These are phyloP conservation scores for Lodderomyces margitis DNA, from an alignment of 1,139 yeast species.

Conservation along the genomic window DNA sequence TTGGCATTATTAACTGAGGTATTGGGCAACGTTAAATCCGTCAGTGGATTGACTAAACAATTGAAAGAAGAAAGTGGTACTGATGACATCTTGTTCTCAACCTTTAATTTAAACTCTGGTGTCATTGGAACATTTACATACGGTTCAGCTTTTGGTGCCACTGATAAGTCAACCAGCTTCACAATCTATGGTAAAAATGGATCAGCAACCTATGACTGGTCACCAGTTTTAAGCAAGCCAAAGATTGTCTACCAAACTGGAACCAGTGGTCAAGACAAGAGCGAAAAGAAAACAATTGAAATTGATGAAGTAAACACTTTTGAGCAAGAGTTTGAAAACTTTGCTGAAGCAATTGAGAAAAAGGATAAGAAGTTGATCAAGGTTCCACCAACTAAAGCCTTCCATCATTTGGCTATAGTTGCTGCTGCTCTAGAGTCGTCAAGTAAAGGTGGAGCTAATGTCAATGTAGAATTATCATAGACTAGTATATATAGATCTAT, in stretches of 20 bases:
- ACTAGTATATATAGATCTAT: background rate
- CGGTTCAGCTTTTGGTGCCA: conserved; percentile 87
- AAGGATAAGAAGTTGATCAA: conserved; percentile 60
- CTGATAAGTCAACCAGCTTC: conserved; percentile 64
- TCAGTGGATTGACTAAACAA: conserved; percentile 74
- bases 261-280: conserved; percentile 41
- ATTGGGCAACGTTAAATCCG: conserved; percentile 68
- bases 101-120: conserved; percentile 59
- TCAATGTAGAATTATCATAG: conserved; percentile 41
- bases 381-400: conserved; percentile 70
- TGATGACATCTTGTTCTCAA: conserved; percentile 75
- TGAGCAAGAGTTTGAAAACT: conserved; percentile 67
- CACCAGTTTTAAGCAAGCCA: conserved; percentile 49
- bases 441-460: conserved; percentile 54
- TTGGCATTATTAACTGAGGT: conserved; percentile 80
- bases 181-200: conserved; percentile 79
- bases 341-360: conserved; percentile 64
- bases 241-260: conserved; percentile 50
- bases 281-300: conserved; percentile 47
- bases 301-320: conserved; percentile 54
- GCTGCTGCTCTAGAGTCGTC: conserved; percentile 82
- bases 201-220: conserved; percentile 61
- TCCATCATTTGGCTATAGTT: conserved; percentile 88
- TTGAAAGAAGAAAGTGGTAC: conserved; percentile 73
- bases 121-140: conserved; percentile 86